Evolutionary conservation across 805 yeast species (phyloP).

Genomic region (Brettanomyces nanus): DNA sequence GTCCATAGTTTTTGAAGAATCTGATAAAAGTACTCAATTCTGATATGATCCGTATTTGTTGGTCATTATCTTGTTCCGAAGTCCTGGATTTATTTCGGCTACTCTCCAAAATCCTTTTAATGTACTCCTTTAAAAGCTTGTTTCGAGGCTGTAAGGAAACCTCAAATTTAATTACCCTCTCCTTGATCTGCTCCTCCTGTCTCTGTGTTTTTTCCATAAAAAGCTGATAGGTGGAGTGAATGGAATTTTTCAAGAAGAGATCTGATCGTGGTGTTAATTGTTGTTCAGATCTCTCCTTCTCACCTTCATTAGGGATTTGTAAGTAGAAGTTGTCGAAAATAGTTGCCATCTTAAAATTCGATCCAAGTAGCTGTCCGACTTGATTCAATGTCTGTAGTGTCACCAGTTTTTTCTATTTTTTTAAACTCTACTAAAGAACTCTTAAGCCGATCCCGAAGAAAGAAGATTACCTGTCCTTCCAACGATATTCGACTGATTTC

Average conservation of each 20-base stretch:
- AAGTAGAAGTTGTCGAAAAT: neutral
- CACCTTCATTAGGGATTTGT: neutral
- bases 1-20: slow-evolving; percentile 3
- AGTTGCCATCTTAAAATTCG: neutral
- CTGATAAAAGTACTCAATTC: slow-evolving; percentile 1
- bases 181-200: slow-evolving; percentile 12
- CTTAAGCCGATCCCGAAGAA: slow-evolving; percentile 12
- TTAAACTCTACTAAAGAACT: neutral
- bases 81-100: neutral
- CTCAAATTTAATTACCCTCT: slow-evolving; percentile 13
- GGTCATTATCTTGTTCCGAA: neutral
- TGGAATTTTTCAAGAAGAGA: slow-evolving; percentile 17
- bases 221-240: slow-evolving; percentile 19
- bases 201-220: slow-evolving; percentile 13
- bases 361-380: too few species aligned
- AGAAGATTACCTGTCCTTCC: slow-evolving; percentile 15
- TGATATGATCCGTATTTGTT: too few species aligned
- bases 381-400: too few species aligned
- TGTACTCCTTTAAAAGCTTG: slow-evolving; percentile 5
- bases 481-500: slow-evolving; percentile 10
- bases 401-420: neutral
- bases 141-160: slow-evolving; percentile 7
- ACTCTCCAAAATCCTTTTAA: neutral
- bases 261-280: slow-evolving; percentile 17
- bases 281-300: neutral